phyloP scores from a whole-genome alignment of 257 asterid genomes.

The Lavandula angustifolia region DNA sequence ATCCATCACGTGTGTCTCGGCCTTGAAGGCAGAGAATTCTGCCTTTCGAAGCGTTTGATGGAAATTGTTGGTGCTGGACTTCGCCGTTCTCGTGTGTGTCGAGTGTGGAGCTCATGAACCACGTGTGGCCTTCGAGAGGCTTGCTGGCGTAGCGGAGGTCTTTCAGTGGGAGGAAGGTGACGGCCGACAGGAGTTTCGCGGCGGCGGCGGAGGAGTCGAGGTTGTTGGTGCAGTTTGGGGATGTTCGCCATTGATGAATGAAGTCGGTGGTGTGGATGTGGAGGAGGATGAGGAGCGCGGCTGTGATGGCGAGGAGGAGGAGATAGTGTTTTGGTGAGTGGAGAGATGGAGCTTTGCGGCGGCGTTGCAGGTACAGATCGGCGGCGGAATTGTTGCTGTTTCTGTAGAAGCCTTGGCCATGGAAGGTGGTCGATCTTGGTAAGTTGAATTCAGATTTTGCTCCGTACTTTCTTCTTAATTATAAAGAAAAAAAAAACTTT shows the following conservation, averaged over 20 bases:
- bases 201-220: constrained; percentile 32
- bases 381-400: constrained; percentile 1
- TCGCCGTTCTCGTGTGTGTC: constrained; percentile 65
- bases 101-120: constrained; percentile 82
- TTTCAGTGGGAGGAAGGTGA: constrained; percentile 72
- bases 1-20: constrained; percentile 59
- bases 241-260: constrained; percentile 14
- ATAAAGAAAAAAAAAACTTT: no score
- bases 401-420: constrained; percentile 34
- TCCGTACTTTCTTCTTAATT: no score
- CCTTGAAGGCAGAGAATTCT: constrained; percentile 66
- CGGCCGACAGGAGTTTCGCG: constrained; percentile 48
- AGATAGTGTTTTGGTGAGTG: constrained; percentile 38
- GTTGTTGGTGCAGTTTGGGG: neutral
- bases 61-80: constrained; percentile 66
- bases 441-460: no score
- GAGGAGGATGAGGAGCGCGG: constrained; percentile 39
- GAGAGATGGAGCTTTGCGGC: constrained; percentile 20
- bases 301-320: constrained; percentile 36
- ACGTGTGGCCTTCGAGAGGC: constrained; percentile 77
- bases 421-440: no score
- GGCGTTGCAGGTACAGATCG: constrained; percentile 29
- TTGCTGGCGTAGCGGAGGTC: constrained; percentile 60
- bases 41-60: constrained; percentile 57
- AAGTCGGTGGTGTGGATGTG: constrained; percentile 32